A percentile compares a stretch with the other conserved stretches of the same genome.
Evolutionary conservation across 192 early-diverging fungal species (phyloP).

Genomic region (Backusella tarrabulga): DNA sequence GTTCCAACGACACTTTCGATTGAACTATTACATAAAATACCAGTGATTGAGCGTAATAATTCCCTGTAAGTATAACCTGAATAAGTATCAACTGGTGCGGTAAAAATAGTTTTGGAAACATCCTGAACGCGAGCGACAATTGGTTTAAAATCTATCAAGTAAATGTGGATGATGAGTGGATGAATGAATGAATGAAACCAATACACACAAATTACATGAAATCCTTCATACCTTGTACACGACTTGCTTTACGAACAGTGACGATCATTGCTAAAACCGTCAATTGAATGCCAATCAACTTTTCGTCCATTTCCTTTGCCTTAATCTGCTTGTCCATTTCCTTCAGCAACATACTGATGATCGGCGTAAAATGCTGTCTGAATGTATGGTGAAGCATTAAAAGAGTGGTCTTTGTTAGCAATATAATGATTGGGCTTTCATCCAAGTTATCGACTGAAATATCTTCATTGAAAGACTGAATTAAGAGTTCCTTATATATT

Average conservation of each 20-base stretch:
- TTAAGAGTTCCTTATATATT: constrained; percentile 43
- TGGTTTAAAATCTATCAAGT: constrained; percentile 42
- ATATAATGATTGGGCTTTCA: constrained; percentile 32
- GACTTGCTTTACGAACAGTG: constrained; percentile 52
- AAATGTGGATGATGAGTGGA: not conserved
- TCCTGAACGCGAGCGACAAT: constrained; percentile 39
- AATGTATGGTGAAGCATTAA: constrained; percentile 51
- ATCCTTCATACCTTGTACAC: constrained; percentile 41
- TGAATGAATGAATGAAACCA: not conserved
- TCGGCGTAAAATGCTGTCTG: constrained; percentile 44
- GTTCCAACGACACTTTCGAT: constrained; percentile 34
- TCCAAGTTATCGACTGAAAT: constrained; percentile 27
- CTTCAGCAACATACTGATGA: constrained; percentile 42
- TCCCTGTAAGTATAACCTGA: constrained; percentile 28
- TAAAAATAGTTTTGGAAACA: constrained; percentile 38
- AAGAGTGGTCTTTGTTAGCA: constrained; percentile 48
- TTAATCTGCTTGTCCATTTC: constrained; percentile 32
- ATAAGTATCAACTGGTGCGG: constrained; percentile 11
- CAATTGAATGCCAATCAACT: constrained; percentile 40
- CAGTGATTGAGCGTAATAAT: constrained; percentile 24
- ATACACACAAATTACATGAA: no score
- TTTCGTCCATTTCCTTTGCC: constrained; percentile 26
- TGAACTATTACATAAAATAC: constrained; percentile 27
- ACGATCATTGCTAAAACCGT: constrained; percentile 45
- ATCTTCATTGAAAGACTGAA: constrained; percentile 36